Percentiles rank a stretch among this genome's conserved stretches.
Evolutionary conservation across 768 basidiomycete species (phyloP).

Genomic region (Pholiota molesta): DNA sequence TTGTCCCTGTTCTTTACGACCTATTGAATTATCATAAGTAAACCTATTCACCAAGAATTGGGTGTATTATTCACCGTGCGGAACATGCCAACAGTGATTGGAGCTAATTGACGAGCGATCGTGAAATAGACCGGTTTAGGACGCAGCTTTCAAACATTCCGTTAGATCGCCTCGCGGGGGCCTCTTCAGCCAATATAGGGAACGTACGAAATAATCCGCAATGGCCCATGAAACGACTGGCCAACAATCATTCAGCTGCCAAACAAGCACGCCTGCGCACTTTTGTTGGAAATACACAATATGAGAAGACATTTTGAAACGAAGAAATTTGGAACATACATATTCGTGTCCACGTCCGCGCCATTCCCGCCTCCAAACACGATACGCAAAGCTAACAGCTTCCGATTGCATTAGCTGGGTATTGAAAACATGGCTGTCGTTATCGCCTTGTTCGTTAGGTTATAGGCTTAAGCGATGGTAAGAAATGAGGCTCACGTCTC

Average conservation of each 20-base stretch:
- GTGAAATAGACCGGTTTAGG: slow-evolving; percentile 86
- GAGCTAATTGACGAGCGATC: slow-evolving; percentile 73
- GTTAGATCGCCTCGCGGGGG: neutral
- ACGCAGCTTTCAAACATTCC: slow-evolving; percentile 38
- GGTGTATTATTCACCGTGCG: slow-evolving; percentile 30
- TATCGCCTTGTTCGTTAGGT: neutral
- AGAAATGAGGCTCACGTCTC: slow-evolving; percentile 34
- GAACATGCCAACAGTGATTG: slow-evolving; percentile 52
- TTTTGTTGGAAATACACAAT: slow-evolving; percentile 13
- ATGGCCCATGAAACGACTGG: slow-evolving; percentile 89
- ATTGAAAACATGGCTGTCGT: slow-evolving; percentile 63
- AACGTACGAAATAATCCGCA: slow-evolving; percentile 76
- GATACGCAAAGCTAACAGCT: slow-evolving; percentile 78
- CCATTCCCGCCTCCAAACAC: slow-evolving; percentile 86
- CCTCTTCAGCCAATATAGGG: too few relatives aligned
- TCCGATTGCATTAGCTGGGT: slow-evolving; percentile 94
- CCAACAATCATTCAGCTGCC: slow-evolving; percentile 93
- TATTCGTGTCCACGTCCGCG: slow-evolving; percentile 76
- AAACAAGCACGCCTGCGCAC: slow-evolving; percentile 84
- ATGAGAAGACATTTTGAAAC: neutral
- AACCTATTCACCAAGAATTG: slow-evolving; percentile 13
- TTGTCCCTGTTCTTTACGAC: slow-evolving; percentile 62
- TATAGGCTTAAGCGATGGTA: neutral
- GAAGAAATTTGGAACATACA: slow-evolving; percentile 28
- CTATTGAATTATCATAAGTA: slow-evolving; percentile 26